These are phyloP conservation scores for Cladochytrium replicatum DNA, from an alignment of 192 early-diverging fungal genomes.

Conservation along the genomic window DNA sequence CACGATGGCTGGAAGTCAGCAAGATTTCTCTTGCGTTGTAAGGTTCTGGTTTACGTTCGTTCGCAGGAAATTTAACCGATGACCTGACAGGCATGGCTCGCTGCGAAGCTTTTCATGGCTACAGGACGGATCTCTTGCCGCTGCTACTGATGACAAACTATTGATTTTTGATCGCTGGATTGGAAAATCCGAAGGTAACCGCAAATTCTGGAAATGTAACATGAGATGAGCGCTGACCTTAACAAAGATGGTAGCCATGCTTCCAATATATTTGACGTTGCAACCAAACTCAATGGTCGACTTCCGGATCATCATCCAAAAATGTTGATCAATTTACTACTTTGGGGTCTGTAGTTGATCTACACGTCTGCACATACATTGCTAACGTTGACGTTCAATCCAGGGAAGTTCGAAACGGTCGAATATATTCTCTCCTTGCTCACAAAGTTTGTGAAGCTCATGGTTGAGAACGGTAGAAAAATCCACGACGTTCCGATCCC, in stretches of 20 bases:
- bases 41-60: too few relatives aligned
- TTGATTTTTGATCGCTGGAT: conserved; percentile 58
- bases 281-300: conserved; percentile 34
- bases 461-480: conserved; percentile 36
- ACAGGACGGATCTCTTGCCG: conserved; percentile 45
- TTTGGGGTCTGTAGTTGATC: conserved; percentile 46
- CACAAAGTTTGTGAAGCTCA: conserved; percentile 49
- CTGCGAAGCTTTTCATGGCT: too few relatives aligned
- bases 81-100: too few relatives aligned
- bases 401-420: conserved; percentile 57
- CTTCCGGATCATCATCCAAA: conserved; percentile 67
- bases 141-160: conserved; percentile 43
- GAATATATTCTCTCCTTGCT: conserved; percentile 51
- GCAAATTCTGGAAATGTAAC: background rate
- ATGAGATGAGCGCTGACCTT: background rate
- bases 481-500: conserved; percentile 50
- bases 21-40: conserved; percentile 46
- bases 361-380: background rate
- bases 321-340: conserved; percentile 54
- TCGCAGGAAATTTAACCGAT: too few relatives aligned
- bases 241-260: conserved; percentile 8
- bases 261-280: conserved; percentile 13
- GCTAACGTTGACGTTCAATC: background rate
- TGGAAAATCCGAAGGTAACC: conserved; percentile 5
- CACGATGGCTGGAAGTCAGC: conserved; percentile 42